These are phyloP conservation scores for Colletotrichum somersetense DNA, from an alignment of 2,329 filamentous ascomycete species.

Conservation along the genomic window DNA sequence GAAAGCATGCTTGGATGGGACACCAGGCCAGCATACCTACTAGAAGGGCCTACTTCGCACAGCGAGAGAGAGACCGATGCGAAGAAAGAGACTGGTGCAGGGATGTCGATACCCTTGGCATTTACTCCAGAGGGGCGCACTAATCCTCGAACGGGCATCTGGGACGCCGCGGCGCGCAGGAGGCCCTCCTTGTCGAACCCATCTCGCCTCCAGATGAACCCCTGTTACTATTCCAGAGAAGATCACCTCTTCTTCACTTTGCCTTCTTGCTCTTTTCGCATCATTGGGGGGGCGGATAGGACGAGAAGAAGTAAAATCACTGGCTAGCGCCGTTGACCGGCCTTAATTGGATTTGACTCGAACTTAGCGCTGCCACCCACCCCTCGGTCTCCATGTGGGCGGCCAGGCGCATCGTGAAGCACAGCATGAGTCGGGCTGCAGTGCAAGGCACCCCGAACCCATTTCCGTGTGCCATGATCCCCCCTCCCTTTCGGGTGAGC, in stretches of 20 bases:
- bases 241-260: not conserved
- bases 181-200: conserved; percentile 10
- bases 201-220: conserved; percentile 25
- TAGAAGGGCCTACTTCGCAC: no score
- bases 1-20: conserved; percentile 7
- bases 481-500: conserved; percentile 3
- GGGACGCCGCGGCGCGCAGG: conserved; percentile 15
- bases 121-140: conserved; percentile 10
- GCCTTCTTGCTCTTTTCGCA: not conserved
- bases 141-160: conserved; percentile 20
- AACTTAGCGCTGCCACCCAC: no score
- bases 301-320: not conserved
- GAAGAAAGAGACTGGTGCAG: not conserved
- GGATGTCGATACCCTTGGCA: conserved; percentile 10
- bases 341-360: not conserved
- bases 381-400: not conserved
- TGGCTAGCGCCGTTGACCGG: not conserved
- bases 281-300: not conserved
- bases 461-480: not conserved
- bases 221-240: not conserved
- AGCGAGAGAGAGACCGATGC: not conserved
- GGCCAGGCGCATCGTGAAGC: conserved; percentile 28
- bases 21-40: not conserved
- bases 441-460: not conserved
- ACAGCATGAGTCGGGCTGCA: conserved; percentile 19